These are phyloP conservation scores for Trifolium dubium DNA, from an alignment of 306 rosid genomes.

Conservation along the genomic window DNA sequence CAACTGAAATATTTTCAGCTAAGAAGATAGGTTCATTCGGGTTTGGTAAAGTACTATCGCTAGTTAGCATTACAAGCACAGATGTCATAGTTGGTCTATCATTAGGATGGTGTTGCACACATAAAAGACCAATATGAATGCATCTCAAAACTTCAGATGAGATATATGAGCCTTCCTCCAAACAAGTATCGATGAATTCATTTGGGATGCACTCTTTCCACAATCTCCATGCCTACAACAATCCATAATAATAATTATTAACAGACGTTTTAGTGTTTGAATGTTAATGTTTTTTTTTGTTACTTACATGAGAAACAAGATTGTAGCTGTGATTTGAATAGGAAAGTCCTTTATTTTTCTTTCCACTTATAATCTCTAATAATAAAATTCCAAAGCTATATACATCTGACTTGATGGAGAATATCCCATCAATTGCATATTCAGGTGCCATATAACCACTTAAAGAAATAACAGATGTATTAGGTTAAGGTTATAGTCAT, in stretches of 20 bases:
- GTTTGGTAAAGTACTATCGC: conserved; percentile 11
- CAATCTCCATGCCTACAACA: conserved; percentile 38
- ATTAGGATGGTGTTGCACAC: conserved; percentile 23
- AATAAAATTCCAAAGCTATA: conserved; percentile 13
- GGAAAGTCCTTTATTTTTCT: conserved; percentile 6
- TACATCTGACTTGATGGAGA: conserved; percentile 32
- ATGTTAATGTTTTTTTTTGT: background rate
- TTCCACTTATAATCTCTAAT: background rate
- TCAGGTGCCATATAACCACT: conserved; percentile 19
- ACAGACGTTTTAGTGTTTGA: background rate
- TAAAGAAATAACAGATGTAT: background rate
- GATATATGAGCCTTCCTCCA: background rate
- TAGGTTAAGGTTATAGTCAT: background rate
- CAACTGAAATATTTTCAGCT: background rate
- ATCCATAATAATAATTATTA: background rate
- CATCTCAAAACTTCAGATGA: conserved; percentile 14
- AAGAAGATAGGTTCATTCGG: conserved; percentile 19
- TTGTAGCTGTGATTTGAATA: background rate
- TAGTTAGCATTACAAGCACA: conserved; percentile 33
- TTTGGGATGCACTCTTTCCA: conserved; percentile 31
- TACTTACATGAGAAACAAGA: conserved; percentile 30
- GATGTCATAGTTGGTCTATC: conserved; percentile 42
- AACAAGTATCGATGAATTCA: conserved; percentile 13
- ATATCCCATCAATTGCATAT: conserved; percentile 15
- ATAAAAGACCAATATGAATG: conserved; percentile 34